Base-by-base conservation (phyloP, 2,329 filamentous ascomycete genomes). In the Fusarium fracticaudum region DNA sequence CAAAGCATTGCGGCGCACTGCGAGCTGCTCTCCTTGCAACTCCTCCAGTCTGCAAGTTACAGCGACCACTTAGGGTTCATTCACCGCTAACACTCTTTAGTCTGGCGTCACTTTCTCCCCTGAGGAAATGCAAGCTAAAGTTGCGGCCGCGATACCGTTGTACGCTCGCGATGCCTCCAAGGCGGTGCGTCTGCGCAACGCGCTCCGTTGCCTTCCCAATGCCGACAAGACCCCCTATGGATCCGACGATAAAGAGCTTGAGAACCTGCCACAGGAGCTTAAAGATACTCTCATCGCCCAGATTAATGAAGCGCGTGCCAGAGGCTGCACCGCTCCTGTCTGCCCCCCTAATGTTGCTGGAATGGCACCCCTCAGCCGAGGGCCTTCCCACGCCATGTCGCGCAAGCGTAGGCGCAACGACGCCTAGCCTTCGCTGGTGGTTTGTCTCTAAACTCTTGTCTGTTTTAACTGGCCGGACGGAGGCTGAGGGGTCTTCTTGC, bases 21-120 rank as follows among this genome's bases (percentile, higher is more conserved):
- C 33, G 33, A 35, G 33, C 33, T 35, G 6, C 33, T 35, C 33
- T 35, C 8, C 33, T 14, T 35, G 33, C 33, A 15, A 8, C 33
- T 35, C 33, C 33, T 35, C 8, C 33, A 35, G 2, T 9, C 18
- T 31, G 14, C 17, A 48, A 22, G 18, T 48, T 3, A 48, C 18
- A 48, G 9, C 26, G 0, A 22, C 4, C 3, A 14, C 1, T 41
- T 14, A 0, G 41, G 8, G 9, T 9, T 5, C 1, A 37, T 37
- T 37, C 35, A 2, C 4, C 35, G 1, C 35, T 37, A 15, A 37
- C 9, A 10, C 35, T 5, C 8, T 37, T 37, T 10, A 37, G 35
- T 4, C 35, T 37, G 35, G 35, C 1, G 1, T 37, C 35, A 35
- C 3, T 35, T 37, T 5, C 3, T 37, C 35, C 17, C 9, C 4